phyloP scores from a whole-genome alignment of 495 filamentous ascomycete genomes.

The Saxophila tyrrhenica region DNA sequence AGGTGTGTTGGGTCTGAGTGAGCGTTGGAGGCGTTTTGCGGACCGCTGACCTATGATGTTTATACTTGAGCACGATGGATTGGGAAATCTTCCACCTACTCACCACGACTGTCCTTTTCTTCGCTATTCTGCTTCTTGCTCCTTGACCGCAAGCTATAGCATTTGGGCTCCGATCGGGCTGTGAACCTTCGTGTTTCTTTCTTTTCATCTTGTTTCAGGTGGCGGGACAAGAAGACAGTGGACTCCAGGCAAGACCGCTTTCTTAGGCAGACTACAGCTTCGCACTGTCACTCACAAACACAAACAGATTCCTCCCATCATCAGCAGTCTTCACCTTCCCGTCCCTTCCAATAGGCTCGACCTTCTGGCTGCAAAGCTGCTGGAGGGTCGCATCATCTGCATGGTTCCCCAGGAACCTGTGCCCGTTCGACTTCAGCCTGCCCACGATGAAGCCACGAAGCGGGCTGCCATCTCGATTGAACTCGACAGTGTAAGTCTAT shows the following conservation, averaged over 20 bases:
- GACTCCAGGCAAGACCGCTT: no score
- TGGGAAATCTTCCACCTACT: neutral
- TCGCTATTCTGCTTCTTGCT: neutral
- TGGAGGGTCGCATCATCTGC: conserved; percentile 33
- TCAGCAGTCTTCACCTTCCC: conserved; percentile 28
- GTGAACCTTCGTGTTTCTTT: no score
- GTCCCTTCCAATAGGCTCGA: conserved; percentile 32
- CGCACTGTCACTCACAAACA: conserved; percentile 22
- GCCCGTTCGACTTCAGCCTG: conserved; percentile 31
- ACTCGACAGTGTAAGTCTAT: conserved; percentile 47
- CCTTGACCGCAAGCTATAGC: no score
- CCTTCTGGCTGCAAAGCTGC: conserved; percentile 19
- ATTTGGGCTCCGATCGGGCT: no score
- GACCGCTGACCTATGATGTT: neutral
- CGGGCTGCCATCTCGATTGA: conserved; percentile 36
- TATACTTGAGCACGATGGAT: neutral
- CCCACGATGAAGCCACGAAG: conserved; percentile 37
- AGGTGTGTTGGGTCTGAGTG: neutral
- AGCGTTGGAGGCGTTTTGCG: neutral
- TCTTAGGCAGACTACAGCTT: no score
- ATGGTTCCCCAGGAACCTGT: conserved; percentile 42
- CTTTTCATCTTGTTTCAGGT: no score
- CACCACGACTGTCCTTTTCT: neutral
- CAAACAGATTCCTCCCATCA: conserved; percentile 34
- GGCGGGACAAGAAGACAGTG: no score